Conservation (phyloP, 495 filamentous ascomycete species). For the Tuber magnatum region DNA sequence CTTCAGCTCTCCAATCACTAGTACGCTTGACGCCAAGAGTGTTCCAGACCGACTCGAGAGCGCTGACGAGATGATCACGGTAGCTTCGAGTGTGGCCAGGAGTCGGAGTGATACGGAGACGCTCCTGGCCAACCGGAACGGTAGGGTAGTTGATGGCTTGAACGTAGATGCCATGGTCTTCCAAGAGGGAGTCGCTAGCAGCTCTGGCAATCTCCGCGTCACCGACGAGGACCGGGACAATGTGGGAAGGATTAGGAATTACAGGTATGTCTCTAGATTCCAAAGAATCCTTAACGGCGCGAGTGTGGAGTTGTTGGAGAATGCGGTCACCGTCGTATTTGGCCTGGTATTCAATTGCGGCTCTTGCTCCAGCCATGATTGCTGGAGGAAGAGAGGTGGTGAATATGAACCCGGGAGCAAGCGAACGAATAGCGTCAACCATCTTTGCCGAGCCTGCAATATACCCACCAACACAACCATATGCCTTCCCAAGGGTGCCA, state of each 20-base stretch:
- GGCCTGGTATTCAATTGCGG: slow-evolving; percentile 90
- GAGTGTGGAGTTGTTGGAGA: slow-evolving; percentile 91
- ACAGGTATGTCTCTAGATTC: slow-evolving; percentile 81
- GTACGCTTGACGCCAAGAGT: slow-evolving; percentile 84
- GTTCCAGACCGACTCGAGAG: slow-evolving; percentile 78
- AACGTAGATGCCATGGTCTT: slow-evolving; percentile 87
- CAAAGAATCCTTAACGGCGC: slow-evolving; percentile 76
- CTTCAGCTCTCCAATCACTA: slow-evolving; percentile 79
- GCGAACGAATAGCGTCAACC: slow-evolving; percentile 90
- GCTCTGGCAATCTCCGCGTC: slow-evolving; percentile 88
- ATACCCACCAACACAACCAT: slow-evolving; percentile 95
- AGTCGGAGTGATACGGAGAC: slow-evolving; percentile 89
- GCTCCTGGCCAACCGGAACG: slow-evolving; percentile 90
- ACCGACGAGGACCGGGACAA: slow-evolving; percentile 87
- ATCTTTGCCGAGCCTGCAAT: slow-evolving; percentile 84
- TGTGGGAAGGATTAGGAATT: slow-evolving; percentile 94
- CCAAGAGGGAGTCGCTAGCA: slow-evolving; percentile 80
- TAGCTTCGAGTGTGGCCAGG: slow-evolving; percentile 79
- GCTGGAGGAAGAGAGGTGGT: slow-evolving; percentile 93
- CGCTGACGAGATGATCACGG: slow-evolving; percentile 75
- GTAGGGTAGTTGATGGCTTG: slow-evolving; percentile 99
- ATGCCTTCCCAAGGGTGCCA: slow-evolving; percentile 92
- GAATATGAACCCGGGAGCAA: slow-evolving; percentile 97
- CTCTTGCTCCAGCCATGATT: slow-evolving; percentile 87
- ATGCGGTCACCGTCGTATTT: slow-evolving; percentile 70